Base-by-base conservation (phyloP, 352 stramenopile genomes). In the Pythium phragmiticola region DNA sequence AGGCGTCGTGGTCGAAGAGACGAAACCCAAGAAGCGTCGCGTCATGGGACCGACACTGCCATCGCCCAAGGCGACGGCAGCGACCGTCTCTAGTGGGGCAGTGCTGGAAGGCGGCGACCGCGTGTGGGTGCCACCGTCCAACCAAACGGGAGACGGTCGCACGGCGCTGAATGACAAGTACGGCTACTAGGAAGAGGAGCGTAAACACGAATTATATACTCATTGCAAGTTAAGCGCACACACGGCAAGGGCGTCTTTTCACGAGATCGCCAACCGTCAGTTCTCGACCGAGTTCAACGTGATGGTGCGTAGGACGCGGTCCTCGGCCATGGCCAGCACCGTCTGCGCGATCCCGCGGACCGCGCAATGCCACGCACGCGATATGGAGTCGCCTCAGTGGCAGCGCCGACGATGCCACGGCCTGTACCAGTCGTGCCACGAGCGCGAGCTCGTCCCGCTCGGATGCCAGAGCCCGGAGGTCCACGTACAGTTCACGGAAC, bases 81-180 rank as follows among this genome's bases (percentile, higher is more conserved):
- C 48, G 14, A 41, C 17, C 0, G 7, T 17, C 4, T 6, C 17
- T 19, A 37, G 81, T 21, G 36, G 47, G n/a, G 66, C 41, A 45
- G 63, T 75, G 12, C 62, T 92, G 30, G 83, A 95, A 72, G 88
- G 85, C 49, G 86, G 84, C 4, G 88, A 96, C 34, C 70, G 74
- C 5, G 74, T 86, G 53, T 96, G 87, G 87, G 73, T 95, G 16
- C 87, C 88, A 13, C 88, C 88, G 2, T 49, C 70, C 23, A 87
- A 88, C 49, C 88, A 96, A 72, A 87, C 75, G n/a, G 87, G 88
- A 33, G 86, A 96, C 62, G 87, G 87, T 7, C 77, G 83, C 30
- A 95, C 88, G 19, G 71, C 70, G 46, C 72, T 96, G 7, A 96
- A 96, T 54, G 80, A 91, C 60, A 95, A 95, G 65, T 92, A 83